These are phyloP conservation scores for Exophiala bonariae DNA, from an alignment of 2,329 filamentous ascomycete genomes.

Conservation along the genomic window DNA sequence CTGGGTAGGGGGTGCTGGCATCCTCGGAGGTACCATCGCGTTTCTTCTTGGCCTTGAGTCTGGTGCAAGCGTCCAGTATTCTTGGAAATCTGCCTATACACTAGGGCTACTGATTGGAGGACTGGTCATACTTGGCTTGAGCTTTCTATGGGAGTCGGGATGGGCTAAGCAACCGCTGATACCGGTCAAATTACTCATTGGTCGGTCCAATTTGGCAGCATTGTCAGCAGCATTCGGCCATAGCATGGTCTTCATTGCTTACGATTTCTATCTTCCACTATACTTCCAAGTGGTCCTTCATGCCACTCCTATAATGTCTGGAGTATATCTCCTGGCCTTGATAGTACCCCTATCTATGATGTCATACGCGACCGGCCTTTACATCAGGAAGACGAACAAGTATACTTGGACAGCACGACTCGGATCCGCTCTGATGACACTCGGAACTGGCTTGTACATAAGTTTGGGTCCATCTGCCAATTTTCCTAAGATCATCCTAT, in stretches of 20 bases:
- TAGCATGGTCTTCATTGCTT: slow-evolving; percentile 36
- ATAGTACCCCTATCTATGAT: slow-evolving; percentile 65
- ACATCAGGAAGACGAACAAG: slow-evolving; percentile 69
- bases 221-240: slow-evolving; percentile 34
- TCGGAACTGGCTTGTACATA: slow-evolving; percentile 67
- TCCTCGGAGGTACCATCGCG: background rate
- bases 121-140: background rate
- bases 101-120: background rate
- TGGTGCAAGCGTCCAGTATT: background rate
- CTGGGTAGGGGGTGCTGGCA: background rate
- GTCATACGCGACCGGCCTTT: slow-evolving; percentile 62
- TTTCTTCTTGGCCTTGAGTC: background rate
- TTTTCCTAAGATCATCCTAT: slow-evolving; percentile 49
- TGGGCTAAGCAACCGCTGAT: slow-evolving; percentile 8
- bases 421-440: slow-evolving; percentile 58
- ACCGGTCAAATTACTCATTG: slow-evolving; percentile 3
- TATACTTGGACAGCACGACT: slow-evolving; percentile 53
- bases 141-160: background rate
- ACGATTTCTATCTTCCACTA: slow-evolving; percentile 69
- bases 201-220: slow-evolving; percentile 40
- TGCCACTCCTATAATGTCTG: slow-evolving; percentile 66
- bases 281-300: slow-evolving; percentile 78
- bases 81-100: background rate
- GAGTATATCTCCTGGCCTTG: slow-evolving; percentile 70
- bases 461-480: slow-evolving; percentile 54